Conservation (phyloP, 208 protist genomes). For the Strigomonas galati region DNA sequence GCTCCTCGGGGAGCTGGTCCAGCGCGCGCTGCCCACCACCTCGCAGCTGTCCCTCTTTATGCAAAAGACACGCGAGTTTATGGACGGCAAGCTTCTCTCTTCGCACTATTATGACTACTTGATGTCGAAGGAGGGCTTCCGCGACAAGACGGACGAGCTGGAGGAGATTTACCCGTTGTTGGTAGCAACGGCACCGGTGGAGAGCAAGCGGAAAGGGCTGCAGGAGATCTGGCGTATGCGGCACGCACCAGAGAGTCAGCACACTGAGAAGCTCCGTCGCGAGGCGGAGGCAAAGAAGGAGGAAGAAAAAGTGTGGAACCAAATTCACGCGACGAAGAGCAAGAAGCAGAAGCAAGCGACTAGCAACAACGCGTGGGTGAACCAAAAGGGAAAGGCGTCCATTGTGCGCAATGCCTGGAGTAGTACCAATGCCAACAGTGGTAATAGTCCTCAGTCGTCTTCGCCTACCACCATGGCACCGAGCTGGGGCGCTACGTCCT, state of each 20-base stretch:
- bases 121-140: conserved; percentile 47
- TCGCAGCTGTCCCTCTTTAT: conserved; percentile 41
- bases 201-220: conserved; percentile 45
- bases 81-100: conserved; percentile 51
- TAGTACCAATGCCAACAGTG: background rate
- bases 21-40: conserved; percentile 34
- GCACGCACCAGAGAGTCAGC: conserved; percentile 67
- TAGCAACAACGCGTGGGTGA: conserved; percentile 28
- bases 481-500: background rate
- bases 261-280: conserved; percentile 23
- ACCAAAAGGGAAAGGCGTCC: conserved; percentile 6
- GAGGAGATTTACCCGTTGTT: conserved; percentile 71
- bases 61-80: conserved; percentile 53
- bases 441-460: too few relatives aligned
- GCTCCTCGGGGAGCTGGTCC: conserved; percentile 40
- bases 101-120: conserved; percentile 62
- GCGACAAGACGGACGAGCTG: conserved; percentile 32
- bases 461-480: too few relatives aligned
- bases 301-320: conserved; percentile 27
- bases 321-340: background rate
- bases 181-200: conserved; percentile 55
- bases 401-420: conserved; percentile 16
- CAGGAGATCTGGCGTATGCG: conserved; percentile 73
- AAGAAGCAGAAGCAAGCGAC: conserved; percentile 1
- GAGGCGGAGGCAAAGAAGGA: conserved; percentile 48